Conservation (phyloP, 495 filamentous ascomycete species). For the Oleoguttula mirabilis region DNA sequence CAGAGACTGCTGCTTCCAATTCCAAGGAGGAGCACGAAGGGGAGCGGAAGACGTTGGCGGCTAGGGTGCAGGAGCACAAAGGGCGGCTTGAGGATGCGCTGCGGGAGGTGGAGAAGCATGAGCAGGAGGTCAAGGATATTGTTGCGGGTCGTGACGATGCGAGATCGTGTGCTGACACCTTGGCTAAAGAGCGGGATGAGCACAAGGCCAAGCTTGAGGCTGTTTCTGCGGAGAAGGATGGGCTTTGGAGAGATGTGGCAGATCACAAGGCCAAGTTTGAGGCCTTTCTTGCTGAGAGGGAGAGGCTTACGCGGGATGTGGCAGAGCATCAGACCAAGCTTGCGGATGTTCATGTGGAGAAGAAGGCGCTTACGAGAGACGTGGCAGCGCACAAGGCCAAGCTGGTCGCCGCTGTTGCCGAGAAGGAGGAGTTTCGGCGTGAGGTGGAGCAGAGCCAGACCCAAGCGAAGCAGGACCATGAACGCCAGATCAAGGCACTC, state of each 20-base stretch:
- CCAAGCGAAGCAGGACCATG: not conserved
- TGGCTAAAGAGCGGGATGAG: constrained; percentile 2
- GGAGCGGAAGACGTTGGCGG: not conserved
- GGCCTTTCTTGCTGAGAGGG: not conserved
- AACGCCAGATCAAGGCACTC: not conserved
- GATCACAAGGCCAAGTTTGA: not conserved
- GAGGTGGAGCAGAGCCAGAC: not conserved
- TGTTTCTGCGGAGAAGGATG: too few species aligned
- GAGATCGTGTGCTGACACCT: not conserved
- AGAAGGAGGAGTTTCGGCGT: not conserved
- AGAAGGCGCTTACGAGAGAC: too few species aligned
- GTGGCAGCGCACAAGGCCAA: not conserved
- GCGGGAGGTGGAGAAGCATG: not conserved
- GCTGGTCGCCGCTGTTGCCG: not conserved
- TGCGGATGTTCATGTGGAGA: too few species aligned
- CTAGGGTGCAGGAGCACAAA: not conserved
- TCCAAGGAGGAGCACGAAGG: not conserved
- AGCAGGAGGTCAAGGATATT: not conserved
- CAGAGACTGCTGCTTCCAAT: constrained; percentile 7
- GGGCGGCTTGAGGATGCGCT: not conserved
- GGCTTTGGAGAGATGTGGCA: too few species aligned
- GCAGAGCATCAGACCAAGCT: too few species aligned
- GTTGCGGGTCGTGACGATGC: not conserved
- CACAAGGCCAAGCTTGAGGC: too few species aligned
- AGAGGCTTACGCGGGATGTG: not conserved